Percentiles rank a stretch among this genome's conserved stretches.
Conservation (phyloP, 2,329 filamentous ascomycete genomes). For the Venturia aucupariae region DNA sequence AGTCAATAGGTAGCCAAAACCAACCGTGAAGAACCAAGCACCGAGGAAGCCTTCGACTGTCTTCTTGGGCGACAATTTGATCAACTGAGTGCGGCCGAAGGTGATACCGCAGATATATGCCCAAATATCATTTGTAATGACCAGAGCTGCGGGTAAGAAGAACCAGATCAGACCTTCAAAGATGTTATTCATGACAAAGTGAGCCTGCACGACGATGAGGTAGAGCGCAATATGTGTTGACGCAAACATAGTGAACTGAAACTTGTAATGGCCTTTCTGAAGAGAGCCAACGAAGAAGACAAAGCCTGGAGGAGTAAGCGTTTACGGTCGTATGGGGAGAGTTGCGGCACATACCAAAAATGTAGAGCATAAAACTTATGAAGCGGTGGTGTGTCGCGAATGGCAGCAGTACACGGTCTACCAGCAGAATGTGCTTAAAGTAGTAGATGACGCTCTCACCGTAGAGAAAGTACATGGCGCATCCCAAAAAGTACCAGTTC, state of each 20-base stretch:
- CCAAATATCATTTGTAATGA: slow-evolving; percentile 98
- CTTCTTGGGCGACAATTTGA: slow-evolving; percentile 98
- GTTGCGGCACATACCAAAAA: slow-evolving; percentile 61
- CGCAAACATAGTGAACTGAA: slow-evolving; percentile 98
- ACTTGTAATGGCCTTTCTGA: slow-evolving; percentile 91
- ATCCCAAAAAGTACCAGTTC: slow-evolving; percentile 99
- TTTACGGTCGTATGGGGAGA: not conserved
- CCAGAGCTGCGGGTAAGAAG: slow-evolving; percentile 86
- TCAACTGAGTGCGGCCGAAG: slow-evolving; percentile 90
- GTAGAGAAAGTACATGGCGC: slow-evolving; percentile 98
- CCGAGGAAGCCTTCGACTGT: slow-evolving; percentile 96
- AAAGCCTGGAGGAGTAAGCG: slow-evolving; percentile 54
- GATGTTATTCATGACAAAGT: slow-evolving; percentile 99
- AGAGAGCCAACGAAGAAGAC: slow-evolving; percentile 95
- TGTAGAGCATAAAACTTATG: slow-evolving; percentile 97
- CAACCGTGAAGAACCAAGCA: slow-evolving; percentile 89
- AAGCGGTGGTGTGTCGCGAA: slow-evolving; percentile 96
- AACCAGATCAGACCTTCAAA: slow-evolving; percentile 99
- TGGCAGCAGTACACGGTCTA: slow-evolving; percentile 85
- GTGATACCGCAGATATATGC: slow-evolving; percentile 97
- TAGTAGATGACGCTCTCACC: slow-evolving; percentile 99
- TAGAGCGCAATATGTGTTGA: slow-evolving; percentile 99
- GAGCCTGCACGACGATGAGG: slow-evolving; percentile 92
- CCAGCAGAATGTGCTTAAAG: slow-evolving; percentile 96
- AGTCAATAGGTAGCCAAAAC: slow-evolving; percentile 74